A percentile compares a stretch with the other conserved stretches of the same genome.
Conservation (phyloP, 1,139 yeast genomes). For the Tardiomyces blankii region DNA sequence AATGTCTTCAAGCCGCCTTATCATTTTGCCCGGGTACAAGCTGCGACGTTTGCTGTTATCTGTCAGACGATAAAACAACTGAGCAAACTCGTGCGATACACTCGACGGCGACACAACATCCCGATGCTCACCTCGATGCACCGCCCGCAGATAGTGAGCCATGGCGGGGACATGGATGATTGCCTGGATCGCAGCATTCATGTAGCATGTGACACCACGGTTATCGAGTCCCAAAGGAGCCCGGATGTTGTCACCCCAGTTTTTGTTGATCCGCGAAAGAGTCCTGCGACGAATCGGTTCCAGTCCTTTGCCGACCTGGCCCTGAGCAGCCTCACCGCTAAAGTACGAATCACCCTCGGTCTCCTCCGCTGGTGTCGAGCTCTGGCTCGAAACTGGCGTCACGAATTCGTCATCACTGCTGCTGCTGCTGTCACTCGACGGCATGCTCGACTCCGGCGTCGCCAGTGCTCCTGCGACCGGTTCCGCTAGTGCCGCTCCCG, state of each 20-base stretch:
- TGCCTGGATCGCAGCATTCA: slow-evolving; percentile 90
- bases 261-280: slow-evolving; percentile 43
- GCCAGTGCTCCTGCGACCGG: slow-evolving; percentile 2
- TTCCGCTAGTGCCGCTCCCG: slow-evolving; percentile 1
- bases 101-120: slow-evolving; percentile 31
- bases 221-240: slow-evolving; percentile 74
- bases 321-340: too few species aligned
- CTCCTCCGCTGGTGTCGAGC: slow-evolving; percentile 20
- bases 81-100: slow-evolving; percentile 65
- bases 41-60: not conserved
- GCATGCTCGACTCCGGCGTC: not conserved
- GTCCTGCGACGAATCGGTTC: slow-evolving; percentile 9
- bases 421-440: slow-evolving; percentile 4
- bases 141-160: slow-evolving; percentile 68
- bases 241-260: slow-evolving; percentile 39
- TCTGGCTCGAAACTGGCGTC: slow-evolving; percentile 22
- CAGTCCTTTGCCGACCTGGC: not conserved
- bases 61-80: slow-evolving; percentile 42
- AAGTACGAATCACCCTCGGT: too few species aligned
- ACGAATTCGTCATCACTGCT: slow-evolving; percentile 1
- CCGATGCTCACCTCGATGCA: slow-evolving; percentile 33
- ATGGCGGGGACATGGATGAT: slow-evolving; percentile 85
- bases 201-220: slow-evolving; percentile 93
- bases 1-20: slow-evolving; percentile 66
- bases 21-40: slow-evolving; percentile 59